Evolutionary conservation across 768 basidiomycete genomes (phyloP), one percentile per base, ranked within the genome.

Genomic region (Clitopilus hobsonii): DNA sequence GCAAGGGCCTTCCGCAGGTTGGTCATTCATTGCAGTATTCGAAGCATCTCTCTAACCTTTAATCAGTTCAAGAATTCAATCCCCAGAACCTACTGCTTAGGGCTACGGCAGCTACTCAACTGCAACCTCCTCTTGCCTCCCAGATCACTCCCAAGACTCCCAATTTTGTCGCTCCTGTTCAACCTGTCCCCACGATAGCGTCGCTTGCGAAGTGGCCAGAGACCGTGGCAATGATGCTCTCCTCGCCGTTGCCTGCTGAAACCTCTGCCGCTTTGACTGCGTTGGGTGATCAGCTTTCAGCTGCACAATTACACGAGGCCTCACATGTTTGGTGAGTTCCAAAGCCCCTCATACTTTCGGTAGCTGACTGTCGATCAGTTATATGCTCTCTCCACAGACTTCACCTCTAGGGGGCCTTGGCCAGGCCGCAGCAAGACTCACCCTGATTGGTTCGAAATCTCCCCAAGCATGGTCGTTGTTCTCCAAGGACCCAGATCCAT

Each of bases 321-420:
- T 93, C 94, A 22, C 95, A 98, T 75, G 83, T 77, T 55, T 99
- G 97, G 96, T 98, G 63, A 58, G 86, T 73, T 10, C 16, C 41
- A 28, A 54, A 26, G 27, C 11, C 14, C 28, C 14, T 53, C 54
- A 16, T 18, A 24, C 28, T 11, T 6, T 13, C 5, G 49, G 25
- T 54, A 52, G 66, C 18, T 55, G 10, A 50, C 48, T 56, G n/a
- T 32, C 20, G 22, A 52, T 6, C 60, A 96, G 93, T 65, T 94
- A 95, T 65, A 74, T 98, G 5, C 80, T 98, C 36, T 89, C 96
- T 2, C 86, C 88, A 13, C 88, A 89, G 60, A 89, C 92, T 0
- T 78, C 92, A 10, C 74, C 82, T 14, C 71, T 95, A 11, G 85
- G 86, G 27, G 89, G 89, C 14, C 59, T 85, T n/a, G 86, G 86